Evolutionary conservation across 202 grass and related monocot species (phyloP), one percentile per base, ranked within the genome.

Genomic region (Schoenoplectus triqueter): DNA sequence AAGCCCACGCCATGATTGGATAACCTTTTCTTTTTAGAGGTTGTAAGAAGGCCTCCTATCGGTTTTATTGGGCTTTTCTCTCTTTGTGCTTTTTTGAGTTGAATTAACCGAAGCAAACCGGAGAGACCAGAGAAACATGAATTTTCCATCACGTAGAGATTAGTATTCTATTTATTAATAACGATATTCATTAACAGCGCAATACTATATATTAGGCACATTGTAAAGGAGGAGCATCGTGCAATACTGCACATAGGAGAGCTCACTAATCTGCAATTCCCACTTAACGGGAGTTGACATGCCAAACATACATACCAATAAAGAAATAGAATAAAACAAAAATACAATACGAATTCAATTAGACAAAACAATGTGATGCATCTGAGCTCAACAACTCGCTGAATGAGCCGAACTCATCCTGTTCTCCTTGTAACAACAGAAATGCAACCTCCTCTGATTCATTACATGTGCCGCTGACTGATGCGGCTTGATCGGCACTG

Each of bases 221-320:
- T 69, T 83, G 39, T 71, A 70, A 48, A 85, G 66, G 64, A 86
- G 57, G 62, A 80, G 60, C 72, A 57, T 73, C 52, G 17, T 66
- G 62, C 66, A 83, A n/a, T 62, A 31, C 31, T 31, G 31, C 31
- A 31, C 31, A 17, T 82, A 68, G 0, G 5, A 54, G 65, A 83
- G 81, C 81, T 83, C 81, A 83, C 49, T 71, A 59, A 52, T n/a
- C 60, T 78, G 41, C 61, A 20, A 49, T 66, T 81, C 21, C 80
- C 60, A 13, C 52, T 82, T 82, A 52, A 52, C 1, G 7, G 80
- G 52, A 83, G 22, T 5, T 41, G n/a, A 83, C 47, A 70, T 55
- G 80, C 66, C 81, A 83, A 59, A 41, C 81, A 83, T 83, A 42
- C 64, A 83, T 69, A 83, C 64, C 81, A 70, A 81, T 19, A 17